phyloP scores from a whole-genome alignment of 2,329 filamentous ascomycete genomes.

The Aspergillus amoenus region DNA sequence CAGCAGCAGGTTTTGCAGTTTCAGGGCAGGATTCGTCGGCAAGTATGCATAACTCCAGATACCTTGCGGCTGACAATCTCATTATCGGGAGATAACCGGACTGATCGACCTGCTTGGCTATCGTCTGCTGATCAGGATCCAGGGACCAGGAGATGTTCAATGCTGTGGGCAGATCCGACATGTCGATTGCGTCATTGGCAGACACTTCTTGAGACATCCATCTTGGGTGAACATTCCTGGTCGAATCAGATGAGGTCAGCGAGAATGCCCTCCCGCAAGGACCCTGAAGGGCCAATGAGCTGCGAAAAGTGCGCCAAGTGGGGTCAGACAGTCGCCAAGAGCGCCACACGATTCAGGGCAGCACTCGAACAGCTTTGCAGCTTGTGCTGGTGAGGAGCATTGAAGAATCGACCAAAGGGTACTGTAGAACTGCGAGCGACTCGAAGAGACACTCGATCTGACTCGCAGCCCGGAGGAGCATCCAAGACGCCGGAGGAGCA shows the following conservation, averaged over 20 bases:
- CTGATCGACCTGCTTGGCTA: neutral
- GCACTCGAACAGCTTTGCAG: neutral
- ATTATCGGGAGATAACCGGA: neutral
- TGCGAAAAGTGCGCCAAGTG: neutral
- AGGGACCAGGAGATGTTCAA: neutral
- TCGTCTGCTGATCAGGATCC: conserved; percentile 2
- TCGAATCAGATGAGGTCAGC: conserved; percentile 5
- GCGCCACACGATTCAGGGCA: conserved; percentile 1
- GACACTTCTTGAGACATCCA: neutral
- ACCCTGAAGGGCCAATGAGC: conserved; percentile 6
- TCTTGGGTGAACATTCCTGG: neutral
- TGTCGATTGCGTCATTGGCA: conserved; percentile 3
- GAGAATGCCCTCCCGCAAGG: neutral
- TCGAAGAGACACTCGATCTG: neutral
- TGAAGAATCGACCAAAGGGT: neutral
- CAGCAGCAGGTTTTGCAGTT: too few relatives aligned
- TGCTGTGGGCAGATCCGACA: neutral
- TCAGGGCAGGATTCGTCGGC: too few relatives aligned
- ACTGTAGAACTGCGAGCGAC: neutral
- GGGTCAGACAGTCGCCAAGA: neutral
- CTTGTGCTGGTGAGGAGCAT: neutral
- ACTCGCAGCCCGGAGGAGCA: too few relatives aligned
- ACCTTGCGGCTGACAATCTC: neutral
- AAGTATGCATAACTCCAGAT: too few relatives aligned
- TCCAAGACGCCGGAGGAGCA: too few relatives aligned